Percentiles rank a stretch among this genome's conserved stretches.
phyloP scores from a whole-genome alignment of 2,329 filamentous ascomycete genomes.

The Orbilia oligospora region DNA sequence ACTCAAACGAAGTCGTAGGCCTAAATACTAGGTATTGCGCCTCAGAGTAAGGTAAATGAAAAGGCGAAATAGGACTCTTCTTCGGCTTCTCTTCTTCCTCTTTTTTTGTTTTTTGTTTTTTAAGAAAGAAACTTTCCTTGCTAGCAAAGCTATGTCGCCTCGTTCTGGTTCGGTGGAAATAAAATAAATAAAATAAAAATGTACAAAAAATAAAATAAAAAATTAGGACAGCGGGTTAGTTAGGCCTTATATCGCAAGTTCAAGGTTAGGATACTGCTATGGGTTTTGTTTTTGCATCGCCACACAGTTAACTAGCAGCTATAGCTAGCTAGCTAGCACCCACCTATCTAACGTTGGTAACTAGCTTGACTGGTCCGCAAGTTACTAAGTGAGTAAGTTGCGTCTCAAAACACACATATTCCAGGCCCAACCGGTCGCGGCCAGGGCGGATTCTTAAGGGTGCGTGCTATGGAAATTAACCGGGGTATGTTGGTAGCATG shows the following conservation, averaged over 20 bases:
- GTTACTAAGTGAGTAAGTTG: no score
- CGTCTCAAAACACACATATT: no score
- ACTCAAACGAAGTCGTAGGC: background rate
- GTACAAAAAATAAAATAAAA: slow-evolving; percentile 7
- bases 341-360: no score
- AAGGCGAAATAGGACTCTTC: background rate
- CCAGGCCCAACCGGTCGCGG: no score
- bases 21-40: background rate
- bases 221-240: background rate
- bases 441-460: background rate
- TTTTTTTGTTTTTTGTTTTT: no score
- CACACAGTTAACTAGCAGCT: background rate
- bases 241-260: background rate
- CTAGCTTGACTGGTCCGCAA: no score
- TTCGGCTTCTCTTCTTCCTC: no score
- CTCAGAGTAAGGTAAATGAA: background rate
- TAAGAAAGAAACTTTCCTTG: background rate
- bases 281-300: background rate
- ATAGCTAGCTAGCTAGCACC: background rate
- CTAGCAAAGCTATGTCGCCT: slow-evolving; percentile 9
- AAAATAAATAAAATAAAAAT: slow-evolving; percentile 4
- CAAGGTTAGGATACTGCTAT: background rate
- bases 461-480: background rate
- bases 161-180: background rate
- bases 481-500: background rate